Percentiles rank a stretch among this genome's conserved stretches.
Conservation (phyloP, 768 basidiomycete species). For the Saitozyma podzolica region DNA sequence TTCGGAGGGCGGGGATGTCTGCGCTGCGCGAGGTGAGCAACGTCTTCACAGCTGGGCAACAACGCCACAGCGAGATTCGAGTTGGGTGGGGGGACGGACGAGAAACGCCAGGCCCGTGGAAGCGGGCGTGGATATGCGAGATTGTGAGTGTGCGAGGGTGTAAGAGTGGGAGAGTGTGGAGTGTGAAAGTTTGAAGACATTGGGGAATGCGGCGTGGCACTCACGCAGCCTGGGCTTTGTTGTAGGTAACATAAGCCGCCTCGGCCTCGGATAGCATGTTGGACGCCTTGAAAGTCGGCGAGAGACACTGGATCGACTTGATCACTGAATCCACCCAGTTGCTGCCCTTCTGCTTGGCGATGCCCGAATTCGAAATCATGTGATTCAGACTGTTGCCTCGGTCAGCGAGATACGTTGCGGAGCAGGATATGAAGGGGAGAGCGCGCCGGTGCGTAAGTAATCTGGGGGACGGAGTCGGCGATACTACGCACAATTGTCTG, state of each 20-base stretch:
- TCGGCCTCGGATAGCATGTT: conserved; percentile 7
- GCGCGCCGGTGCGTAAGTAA: too few species aligned
- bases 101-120: too few species aligned
- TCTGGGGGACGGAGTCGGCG: too few species aligned
- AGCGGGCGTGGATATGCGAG: neutral
- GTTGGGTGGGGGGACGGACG: too few species aligned
- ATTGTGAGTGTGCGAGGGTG: neutral
- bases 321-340: neutral
- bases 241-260: conserved; percentile 11
- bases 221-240: conserved; percentile 19
- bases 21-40: too few species aligned
- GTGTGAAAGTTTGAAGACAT: too few species aligned
- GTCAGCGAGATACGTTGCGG: too few species aligned
- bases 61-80: too few species aligned
- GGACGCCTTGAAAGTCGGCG: conserved; percentile 7
- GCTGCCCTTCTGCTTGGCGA: conserved; percentile 7
- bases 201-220: neutral
- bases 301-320: conserved; percentile 3
- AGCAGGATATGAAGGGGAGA: too few species aligned
- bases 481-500: conserved; percentile 3
- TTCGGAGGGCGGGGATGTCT: conserved; percentile 5
- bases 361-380: conserved; percentile 6
- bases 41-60: too few species aligned
- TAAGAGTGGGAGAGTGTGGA: too few species aligned
- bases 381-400: conserved; percentile 7